Base-by-base conservation (phyloP, 2,329 filamentous ascomycete species). In the Tolypocladium album region DNA sequence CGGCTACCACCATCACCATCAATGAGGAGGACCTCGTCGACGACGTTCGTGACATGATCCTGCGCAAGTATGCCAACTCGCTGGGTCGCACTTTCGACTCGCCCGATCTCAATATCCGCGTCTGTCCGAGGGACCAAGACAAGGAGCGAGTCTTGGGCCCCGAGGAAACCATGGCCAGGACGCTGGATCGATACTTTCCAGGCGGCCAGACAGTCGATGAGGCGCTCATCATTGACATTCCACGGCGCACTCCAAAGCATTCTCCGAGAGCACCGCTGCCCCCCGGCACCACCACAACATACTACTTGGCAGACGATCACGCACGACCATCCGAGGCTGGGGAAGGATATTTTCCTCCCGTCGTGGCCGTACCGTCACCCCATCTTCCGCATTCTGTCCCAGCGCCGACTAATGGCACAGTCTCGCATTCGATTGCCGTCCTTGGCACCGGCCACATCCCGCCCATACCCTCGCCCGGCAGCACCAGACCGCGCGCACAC, bases 41-140 rank as follows among this genome's bases (percentile, higher is more conserved):
- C 73, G 93, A 97, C 74, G 88, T 96, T 63, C 88, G 93, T 67
- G 94, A 97, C 67, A 85, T 91, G 79, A 94, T 97, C 60, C 78
- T 97, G 67, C 86, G 85, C 69, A 97, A 97, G 78, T 99, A 97
- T 73, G 86, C 87, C 67, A 97, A 99, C 75, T 95, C 92, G 17
- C 80, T 99, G 34, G 93, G 93, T 57, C 87, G 87, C 67, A 89
- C 83, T 58, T 97, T 92, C 73, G 94, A 99, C 75, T 83, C 94
- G 13, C 94, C 94, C 15, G 94, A 99, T 72, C 83, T 99, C 61
- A 86, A 84, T 13, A 79, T 97, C 64, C 86, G 89, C 64, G 89
- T 97, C 66, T 72, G 82, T 20, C 84, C 89, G n/a, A 83, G 91
- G 60, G 88, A 91, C 67, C 74, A 82, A 70, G 75, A 77, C 63